Percentiles rank a stretch among this genome's conserved stretches.
These are phyloP conservation scores for Starmerella stellata DNA, from an alignment of 805 yeast species.

Conservation along the genomic window DNA sequence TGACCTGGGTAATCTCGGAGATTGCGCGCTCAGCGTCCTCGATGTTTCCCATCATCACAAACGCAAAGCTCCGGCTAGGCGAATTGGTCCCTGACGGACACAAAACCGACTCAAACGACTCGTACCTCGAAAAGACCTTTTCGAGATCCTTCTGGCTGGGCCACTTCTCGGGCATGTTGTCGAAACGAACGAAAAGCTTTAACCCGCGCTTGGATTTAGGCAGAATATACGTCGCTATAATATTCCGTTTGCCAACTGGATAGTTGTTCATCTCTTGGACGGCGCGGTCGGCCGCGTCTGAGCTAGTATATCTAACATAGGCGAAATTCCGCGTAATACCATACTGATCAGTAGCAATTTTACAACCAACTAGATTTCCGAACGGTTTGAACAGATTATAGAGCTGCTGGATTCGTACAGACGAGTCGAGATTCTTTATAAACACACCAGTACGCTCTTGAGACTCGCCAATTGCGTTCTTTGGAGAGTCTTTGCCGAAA, in stretches of 20 bases:
- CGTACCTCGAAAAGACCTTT: conserved; percentile 30
- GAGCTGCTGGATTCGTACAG: conserved; percentile 29
- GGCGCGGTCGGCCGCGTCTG: conserved; percentile 13
- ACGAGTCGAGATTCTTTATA: conserved; percentile 63
- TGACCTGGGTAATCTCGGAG: conserved; percentile 30
- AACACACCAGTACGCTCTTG: conserved; percentile 29
- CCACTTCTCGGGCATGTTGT: conserved; percentile 25
- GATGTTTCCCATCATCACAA: conserved; percentile 31
- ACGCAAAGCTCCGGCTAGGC: conserved; percentile 37
- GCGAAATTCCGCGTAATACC: conserved; percentile 19
- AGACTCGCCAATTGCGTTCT: conserved; percentile 10
- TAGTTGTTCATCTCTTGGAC: conserved; percentile 14
- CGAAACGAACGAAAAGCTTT: conserved; percentile 36
- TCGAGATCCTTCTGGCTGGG: conserved; percentile 29
- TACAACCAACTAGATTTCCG: conserved; percentile 15
- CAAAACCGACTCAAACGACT: conserved; percentile 33
- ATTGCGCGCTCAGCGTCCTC: conserved; percentile 31
- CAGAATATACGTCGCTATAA: conserved; percentile 44
- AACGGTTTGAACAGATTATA: conserved; percentile 11
- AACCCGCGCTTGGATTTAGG: conserved; percentile 29
- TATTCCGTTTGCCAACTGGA: conserved; percentile 20
- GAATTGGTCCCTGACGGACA: conserved; percentile 31
- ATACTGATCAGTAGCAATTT: conserved; percentile 14
- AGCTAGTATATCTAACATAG: conserved; percentile 13
- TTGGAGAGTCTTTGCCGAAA: conserved; percentile 2